Evolutionary conservation across 345 rosid genomes (phyloP), one percentile per base, ranked within the genome.

Genomic region (Orychophragmus violaceus): DNA sequence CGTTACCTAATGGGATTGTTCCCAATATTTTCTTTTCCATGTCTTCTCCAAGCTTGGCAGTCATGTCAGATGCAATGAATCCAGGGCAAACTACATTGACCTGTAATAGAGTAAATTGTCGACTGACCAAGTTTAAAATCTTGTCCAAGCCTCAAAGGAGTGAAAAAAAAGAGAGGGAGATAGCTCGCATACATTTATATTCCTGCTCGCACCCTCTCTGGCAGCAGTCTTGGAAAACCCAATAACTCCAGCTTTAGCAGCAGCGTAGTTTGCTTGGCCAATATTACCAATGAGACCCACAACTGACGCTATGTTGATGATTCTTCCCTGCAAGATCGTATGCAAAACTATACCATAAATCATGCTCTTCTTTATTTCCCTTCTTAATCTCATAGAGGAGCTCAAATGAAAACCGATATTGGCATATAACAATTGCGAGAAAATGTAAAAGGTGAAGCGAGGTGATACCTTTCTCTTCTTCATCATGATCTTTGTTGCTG

Each of bases 231-330:
- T 94, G 60, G 97, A 88, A 22, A 93, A 56, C 41, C 94, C 87
- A 78, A 93, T 93, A 67, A 93, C 98, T 74, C 98, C 97, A 17
- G 92, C 98, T 80, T 93, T 93, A 16, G 99, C 95, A 25, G 99
- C 99, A 73, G 92, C 87, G 70, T 90, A 93, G 84, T 93, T 93
- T 72, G 97, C 96, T 85, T 93, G 98, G 32, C 98, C 98, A 18
- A 50, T 65, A 14, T 93, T 93, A 69, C 97, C 97, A 69, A 88
- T 83, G 75, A 93, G 84, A 77, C 98, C 97, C 66, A 88, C 96
- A 44, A 90, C 97, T 46, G 97, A 93, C 8, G 97, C 83, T 68
- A 93, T 83, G 46, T 93, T 93, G 74, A 90, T 72, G 57, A 90
- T 82, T 75, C 87, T 86, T 75, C 97, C 98, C 96, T 93, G 79